Conservation (phyloP, 352 stramenopile genomes). For the Elongisporangium undulatum region DNA sequence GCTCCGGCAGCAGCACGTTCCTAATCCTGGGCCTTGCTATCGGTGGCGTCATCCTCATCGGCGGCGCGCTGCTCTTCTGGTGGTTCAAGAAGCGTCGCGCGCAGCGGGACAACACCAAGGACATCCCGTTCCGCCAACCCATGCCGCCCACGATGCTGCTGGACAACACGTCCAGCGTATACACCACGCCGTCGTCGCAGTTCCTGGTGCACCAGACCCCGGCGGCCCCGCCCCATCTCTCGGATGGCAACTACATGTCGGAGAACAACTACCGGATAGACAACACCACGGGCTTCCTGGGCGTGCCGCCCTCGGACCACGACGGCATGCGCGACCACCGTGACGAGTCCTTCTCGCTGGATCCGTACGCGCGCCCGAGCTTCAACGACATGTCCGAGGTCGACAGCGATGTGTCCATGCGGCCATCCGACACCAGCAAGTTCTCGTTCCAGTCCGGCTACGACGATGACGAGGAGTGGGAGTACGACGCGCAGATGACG, state of each 20-base stretch:
- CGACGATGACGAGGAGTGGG: slow-evolving; percentile 67
- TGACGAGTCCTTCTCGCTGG: slow-evolving; percentile 66
- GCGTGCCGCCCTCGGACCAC: slow-evolving; percentile 18
- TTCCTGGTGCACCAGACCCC: slow-evolving; percentile 65
- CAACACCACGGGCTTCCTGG: slow-evolving; percentile 30
- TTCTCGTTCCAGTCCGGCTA: slow-evolving; percentile 77
- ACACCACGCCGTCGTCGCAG: slow-evolving; percentile 61
- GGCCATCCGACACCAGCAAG: slow-evolving; percentile 57
- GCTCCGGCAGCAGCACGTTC: slow-evolving; percentile 42
- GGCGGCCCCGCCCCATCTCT: slow-evolving; percentile 18
- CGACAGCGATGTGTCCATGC: slow-evolving; percentile 27
- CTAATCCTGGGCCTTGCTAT: slow-evolving; percentile 73
- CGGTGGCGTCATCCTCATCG: slow-evolving; percentile 56
- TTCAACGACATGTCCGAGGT: slow-evolving; percentile 60
- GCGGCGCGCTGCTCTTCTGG: slow-evolving; percentile 52
- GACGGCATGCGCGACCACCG: slow-evolving; percentile 18
- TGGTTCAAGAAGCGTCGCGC: slow-evolving; percentile 59
- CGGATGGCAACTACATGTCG: slow-evolving; percentile 26
- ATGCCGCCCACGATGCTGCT: slow-evolving; percentile 16
- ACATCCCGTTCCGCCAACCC: slow-evolving; percentile 71
- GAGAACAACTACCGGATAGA: background rate
- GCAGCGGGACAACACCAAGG: slow-evolving; percentile 49
- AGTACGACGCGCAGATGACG: slow-evolving; percentile 49
- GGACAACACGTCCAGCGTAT: slow-evolving; percentile 34
- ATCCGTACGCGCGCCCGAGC: slow-evolving; percentile 63